Evolutionary conservation across 2,329 filamentous ascomycete species (phyloP), one percentile per base, ranked within the genome.

Genomic region (Exophiala xenobiotica): DNA sequence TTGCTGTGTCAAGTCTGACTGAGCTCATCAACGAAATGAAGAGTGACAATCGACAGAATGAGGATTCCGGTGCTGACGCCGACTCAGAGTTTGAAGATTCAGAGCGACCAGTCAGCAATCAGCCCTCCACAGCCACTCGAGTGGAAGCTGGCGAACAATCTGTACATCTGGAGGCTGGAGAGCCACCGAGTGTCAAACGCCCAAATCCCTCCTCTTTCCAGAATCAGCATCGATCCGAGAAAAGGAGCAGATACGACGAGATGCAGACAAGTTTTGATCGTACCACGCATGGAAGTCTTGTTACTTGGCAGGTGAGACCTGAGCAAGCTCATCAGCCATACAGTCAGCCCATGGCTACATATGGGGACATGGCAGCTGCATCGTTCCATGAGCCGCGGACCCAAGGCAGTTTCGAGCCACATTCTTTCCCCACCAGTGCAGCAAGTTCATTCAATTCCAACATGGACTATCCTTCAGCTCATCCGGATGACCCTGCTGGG

Each of bases 391-490:
- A 50, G 16, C 20, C 52, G 12, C 27, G 46, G 12, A 14, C 31
- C 1, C 46, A 40, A 14, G 26, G 29, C 16, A 51, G 48, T 24
- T 49, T 58, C 12, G 49, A 53, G 3, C 44, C 45, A 23, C 40
- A 20, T 23, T 42, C 52, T 8, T 51, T 47, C 12, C 37, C 49
- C 4, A 38, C 24, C 12, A 49, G 49, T 37, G 49, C 45, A 19
- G n/a, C 49, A 4, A 48, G 49, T 7, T 53, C 55, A 3, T 55
- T 58, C 19, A 37, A 24, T 9, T 45, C 39, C 5, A 31, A 14
- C 12, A 14, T 51, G 5, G 37, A 37, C 14, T 58, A 51, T 39
- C 22, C 27, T 7, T 20, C 41, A n/a, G 19, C 26, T n/a, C 48
- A 38, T 12, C 29, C 42, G 5, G 37, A 49, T 31, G 33, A 23